phyloP scores from a whole-genome alignment of 305 asterid species.

The Lippia alba region DNA sequence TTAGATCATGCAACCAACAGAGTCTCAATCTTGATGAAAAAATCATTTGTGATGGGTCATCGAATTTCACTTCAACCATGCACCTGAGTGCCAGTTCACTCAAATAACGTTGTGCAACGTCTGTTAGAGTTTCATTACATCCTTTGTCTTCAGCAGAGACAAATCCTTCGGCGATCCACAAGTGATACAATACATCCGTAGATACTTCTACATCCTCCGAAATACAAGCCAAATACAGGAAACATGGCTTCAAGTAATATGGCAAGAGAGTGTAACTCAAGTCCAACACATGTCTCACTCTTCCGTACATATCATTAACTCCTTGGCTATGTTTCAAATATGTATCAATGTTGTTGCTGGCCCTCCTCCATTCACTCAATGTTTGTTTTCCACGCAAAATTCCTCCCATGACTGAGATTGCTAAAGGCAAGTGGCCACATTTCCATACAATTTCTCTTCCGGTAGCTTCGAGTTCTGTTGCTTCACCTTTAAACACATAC shows the following conservation, averaged over 20 bases:
- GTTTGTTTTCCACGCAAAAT: background rate
- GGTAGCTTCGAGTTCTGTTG: too few relatives aligned
- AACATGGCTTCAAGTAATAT: conserved; percentile 4
- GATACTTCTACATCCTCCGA: background rate
- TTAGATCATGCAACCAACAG: conserved; percentile 18
- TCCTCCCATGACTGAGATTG: background rate
- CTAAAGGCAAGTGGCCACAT: too few relatives aligned
- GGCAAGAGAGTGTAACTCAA: conserved; percentile 10
- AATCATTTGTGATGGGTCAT: background rate
- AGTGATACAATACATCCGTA: background rate
- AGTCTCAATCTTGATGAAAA: background rate
- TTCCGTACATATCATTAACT: background rate
- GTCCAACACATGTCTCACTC: background rate
- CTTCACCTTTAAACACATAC: too few relatives aligned
- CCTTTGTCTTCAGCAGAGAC: conserved; percentile 8
- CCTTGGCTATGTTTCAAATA: background rate
- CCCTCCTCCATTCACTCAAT: conserved; percentile 1
- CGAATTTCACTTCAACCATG: conserved; percentile 29
- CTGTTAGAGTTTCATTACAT: conserved; percentile 14
- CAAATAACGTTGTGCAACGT: conserved; percentile 37
- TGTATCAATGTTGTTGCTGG: background rate
- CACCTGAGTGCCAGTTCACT: conserved; percentile 21
- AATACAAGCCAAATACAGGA: conserved; percentile 11
- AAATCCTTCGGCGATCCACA: conserved; percentile 36
- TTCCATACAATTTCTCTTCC: too few relatives aligned